Evolutionary conservation across 2,329 filamentous ascomycete genomes (phyloP), one percentile per base, ranked within the genome.

Genomic region (Juglanconis sp.): DNA sequence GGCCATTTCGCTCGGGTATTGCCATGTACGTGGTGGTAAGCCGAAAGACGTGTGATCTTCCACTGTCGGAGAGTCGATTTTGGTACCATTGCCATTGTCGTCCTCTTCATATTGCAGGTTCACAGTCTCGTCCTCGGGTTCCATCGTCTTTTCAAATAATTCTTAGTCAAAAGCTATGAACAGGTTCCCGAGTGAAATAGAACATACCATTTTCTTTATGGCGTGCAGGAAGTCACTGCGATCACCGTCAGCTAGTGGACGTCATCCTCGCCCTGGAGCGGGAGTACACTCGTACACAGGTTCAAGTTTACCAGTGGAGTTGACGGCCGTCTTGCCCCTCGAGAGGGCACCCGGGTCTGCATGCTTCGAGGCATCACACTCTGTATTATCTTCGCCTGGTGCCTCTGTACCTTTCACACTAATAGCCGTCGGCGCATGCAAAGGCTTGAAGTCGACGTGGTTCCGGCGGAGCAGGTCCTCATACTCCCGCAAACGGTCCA

Each of bases 401-500:
- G 35, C 13, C 7, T 10, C 17, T 11, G 9, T 1, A 15, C 11
- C 51, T 9, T 40, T 36, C n/a, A 64, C 59, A 7, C 30, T 52
- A 47, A 62, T 65, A 30, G 58, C 61, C 53, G 63, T 64, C 3
- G 55, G 55, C 11, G 62, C 65, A 38, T 74, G 73, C 0, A 79
- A 66, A 0, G 76, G 71, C 32, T 87, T 79, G 64, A 88, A 88
- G 0, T 71, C 63, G 59, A 89, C 77, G 38, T 81, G 76, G 60
- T 87, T 77, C 62, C 81, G 70, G 11, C 75, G 76, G 6, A 89
- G 77, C 34, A 89, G 69, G 11, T 71, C 69, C 68, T 89, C 86
- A 63, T 87, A 88, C 0, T 75, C 70, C 11, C 77, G 78, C 9
- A 89, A 68, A 1, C 82, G 81, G 1, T 84, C 80, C 34, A 88